These are phyloP conservation scores for Mangifera indica DNA, from an alignment of 345 rosid species.

Conservation along the genomic window DNA sequence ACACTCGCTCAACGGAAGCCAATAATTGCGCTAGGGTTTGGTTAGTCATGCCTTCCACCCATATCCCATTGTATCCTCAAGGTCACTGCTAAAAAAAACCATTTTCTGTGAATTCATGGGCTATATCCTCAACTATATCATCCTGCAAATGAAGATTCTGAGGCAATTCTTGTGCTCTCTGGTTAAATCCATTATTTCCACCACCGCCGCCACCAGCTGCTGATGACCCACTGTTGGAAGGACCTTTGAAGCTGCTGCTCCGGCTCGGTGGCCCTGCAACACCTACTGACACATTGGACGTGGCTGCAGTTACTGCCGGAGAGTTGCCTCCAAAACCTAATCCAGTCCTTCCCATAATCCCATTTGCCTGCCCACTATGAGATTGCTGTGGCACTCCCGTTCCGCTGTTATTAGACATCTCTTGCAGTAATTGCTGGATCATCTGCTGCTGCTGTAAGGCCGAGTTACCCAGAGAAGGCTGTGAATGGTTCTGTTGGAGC, in stretches of 20 bases:
- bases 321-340: constrained; percentile 40
- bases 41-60: constrained; percentile 65
- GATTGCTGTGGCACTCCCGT: constrained; percentile 50
- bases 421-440: constrained; percentile 81
- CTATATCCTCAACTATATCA: constrained; percentile 63
- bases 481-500: constrained; percentile 51
- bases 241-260: constrained; percentile 62
- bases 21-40: constrained; percentile 27
- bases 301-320: constrained; percentile 33
- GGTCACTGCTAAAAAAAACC: constrained; percentile 68
- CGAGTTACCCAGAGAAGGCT: constrained; percentile 57
- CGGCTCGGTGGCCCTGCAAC: constrained; percentile 46
- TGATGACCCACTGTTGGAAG: constrained; percentile 58
- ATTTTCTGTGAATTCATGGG: constrained; percentile 55
- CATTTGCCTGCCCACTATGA: constrained; percentile 41
- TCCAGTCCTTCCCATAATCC: constrained; percentile 35
- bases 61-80: constrained; percentile 62
- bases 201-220: constrained; percentile 49
- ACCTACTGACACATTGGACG: constrained; percentile 42
- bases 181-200: constrained; percentile 44
- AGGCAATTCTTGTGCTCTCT: constrained; percentile 44
- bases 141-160: constrained; percentile 55
- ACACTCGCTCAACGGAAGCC: constrained; percentile 17
- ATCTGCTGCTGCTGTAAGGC: constrained; percentile 72
- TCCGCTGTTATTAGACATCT: constrained; percentile 52